Evolutionary conservation across 345 rosid genomes (phyloP), one percentile per base, ranked within the genome.

Genomic region (Aegle marmelos): DNA sequence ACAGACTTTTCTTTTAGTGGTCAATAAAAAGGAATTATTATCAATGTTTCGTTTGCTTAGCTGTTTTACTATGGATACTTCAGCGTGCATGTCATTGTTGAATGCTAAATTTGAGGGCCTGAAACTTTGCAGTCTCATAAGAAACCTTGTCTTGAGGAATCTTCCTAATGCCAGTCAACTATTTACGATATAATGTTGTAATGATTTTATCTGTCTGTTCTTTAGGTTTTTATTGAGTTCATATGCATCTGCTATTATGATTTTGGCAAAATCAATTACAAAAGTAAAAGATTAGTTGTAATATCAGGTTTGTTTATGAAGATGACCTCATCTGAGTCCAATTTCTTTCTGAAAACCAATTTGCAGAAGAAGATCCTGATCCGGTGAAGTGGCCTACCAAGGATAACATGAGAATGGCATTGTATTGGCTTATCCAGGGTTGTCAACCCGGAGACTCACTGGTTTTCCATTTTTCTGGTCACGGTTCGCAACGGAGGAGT

Each of bases 401-500:
- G 75, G 68, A 81, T 36, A 93, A 90, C 88, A 88, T 93, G 79
- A 91, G 87, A 82, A 85, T 78, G 91, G 98, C 97, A 28, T 14
- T 93, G 87, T 78, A 81, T 57, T 93, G 98, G 98, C 90, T 93
- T 33, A 85, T 95, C 37, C 91, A 84, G 72, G 87, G 86, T 30
- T 90, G 93, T 72, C 86, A 86, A 83, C 67, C 95, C 2, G 98
- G 99, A 34, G 98, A 95, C 82, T 93, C 98, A 3, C 76, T 95
- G 34, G 91, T 95, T 50, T 95, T 95, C 77, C 98, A 95, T 75
- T 93, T 69, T 81, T 93, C 98, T 28, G 99, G 98, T 58, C 99
- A 95, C 73, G 99, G 98, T 56, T 84, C 91, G 25, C 94, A 92
- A 81, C 91, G 92, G 81, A 79, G 71, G 71, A 83, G 92, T 84